Evolutionary conservation across 2,329 filamentous ascomycete genomes (phyloP).

Genomic region (Amylocarpus encephaloides): DNA sequence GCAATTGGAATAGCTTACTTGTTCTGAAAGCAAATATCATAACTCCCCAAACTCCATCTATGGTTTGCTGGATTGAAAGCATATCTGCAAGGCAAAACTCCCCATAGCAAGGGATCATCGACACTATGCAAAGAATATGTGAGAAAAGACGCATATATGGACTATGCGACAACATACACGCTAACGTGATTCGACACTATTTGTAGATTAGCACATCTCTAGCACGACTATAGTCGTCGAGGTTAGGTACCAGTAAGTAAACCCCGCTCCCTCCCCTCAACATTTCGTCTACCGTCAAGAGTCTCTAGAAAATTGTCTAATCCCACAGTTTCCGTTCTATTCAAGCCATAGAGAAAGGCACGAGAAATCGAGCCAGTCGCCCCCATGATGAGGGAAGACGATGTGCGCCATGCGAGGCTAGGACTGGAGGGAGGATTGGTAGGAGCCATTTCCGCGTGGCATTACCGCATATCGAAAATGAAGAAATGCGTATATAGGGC

Average conservation of each 20-base stretch:
- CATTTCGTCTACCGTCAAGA: constrained; percentile 66
- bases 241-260: constrained; percentile 65
- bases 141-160: constrained; percentile 5
- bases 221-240: background rate
- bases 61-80: constrained; percentile 66
- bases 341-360: constrained; percentile 68
- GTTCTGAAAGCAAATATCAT: constrained; percentile 92
- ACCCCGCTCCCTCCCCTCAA: constrained; percentile 62
- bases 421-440: constrained; percentile 15
- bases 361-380: constrained; percentile 64
- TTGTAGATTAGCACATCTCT: constrained; percentile 6
- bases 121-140: constrained; percentile 48
- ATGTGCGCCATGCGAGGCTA: constrained; percentile 59
- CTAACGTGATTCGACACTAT: constrained; percentile 82
- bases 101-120: constrained; percentile 94
- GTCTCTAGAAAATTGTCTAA: constrained; percentile 68
- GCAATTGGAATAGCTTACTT: constrained; percentile 46
- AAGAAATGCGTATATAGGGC: background rate
- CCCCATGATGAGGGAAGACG: constrained; percentile 70
- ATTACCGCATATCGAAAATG: constrained; percentile 13
- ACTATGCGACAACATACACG: constrained; percentile 56
- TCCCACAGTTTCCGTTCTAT: constrained; percentile 69
- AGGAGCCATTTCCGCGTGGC: constrained; percentile 14
- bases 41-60: constrained; percentile 84
- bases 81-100: constrained; percentile 71